Conservation (phyloP, 257 asterid species). For the Solanum ossicruentum region DNA sequence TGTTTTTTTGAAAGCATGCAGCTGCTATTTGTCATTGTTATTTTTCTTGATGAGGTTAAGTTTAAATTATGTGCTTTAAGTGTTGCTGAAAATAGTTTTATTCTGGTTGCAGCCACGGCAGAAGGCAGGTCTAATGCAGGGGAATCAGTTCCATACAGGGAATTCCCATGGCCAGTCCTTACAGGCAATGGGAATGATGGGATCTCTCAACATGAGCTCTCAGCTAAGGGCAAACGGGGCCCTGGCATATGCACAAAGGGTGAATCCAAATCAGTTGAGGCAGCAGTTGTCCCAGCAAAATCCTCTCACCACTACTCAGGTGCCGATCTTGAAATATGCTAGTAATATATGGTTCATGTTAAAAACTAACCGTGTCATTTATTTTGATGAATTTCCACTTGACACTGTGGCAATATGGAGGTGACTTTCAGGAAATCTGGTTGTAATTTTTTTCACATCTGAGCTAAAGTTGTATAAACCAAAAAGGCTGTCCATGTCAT, state of each 20-base stretch:
- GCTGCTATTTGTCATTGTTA: neutral
- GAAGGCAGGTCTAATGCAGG: conserved; percentile 66
- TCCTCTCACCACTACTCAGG: conserved; percentile 63
- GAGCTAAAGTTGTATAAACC: neutral
- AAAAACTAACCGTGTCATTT: neutral
- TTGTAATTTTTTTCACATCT: neutral
- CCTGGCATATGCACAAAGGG: conserved; percentile 33
- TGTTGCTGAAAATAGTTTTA: conserved; percentile 10
- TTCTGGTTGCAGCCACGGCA: conserved; percentile 69
- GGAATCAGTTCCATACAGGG: conserved; percentile 69
- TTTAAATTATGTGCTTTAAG: neutral
- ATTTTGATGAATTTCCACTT: neutral
- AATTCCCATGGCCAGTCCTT: conserved; percentile 72
- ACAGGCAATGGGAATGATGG: conserved; percentile 70
- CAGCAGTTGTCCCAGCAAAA: conserved; percentile 71
- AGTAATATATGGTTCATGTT: neutral
- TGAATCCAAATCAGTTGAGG: conserved; percentile 47
- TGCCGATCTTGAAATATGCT: conserved; percentile 4
- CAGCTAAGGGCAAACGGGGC: conserved; percentile 62
- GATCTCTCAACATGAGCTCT: conserved; percentile 47
- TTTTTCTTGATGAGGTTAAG: neutral
- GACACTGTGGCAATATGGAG: neutral
- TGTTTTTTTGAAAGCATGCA: neutral
- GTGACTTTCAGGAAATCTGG: neutral
- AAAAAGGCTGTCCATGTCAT: neutral